Conservation (phyloP, 306 rosid species). For the Quercus parvula region DNA sequence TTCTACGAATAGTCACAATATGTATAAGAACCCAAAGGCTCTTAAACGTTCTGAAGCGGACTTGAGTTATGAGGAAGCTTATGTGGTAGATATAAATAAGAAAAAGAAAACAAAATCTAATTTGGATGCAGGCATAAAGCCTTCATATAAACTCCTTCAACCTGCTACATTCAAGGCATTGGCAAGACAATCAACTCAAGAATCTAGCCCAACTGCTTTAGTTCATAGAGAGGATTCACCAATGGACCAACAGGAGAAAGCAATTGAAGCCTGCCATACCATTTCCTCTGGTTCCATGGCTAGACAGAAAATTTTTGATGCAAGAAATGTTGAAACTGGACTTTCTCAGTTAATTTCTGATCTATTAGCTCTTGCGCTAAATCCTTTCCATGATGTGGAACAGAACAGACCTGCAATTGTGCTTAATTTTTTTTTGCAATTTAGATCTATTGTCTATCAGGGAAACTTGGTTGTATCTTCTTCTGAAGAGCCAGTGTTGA, state of each 20-base stretch:
- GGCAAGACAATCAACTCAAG: neutral
- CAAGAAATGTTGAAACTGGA: neutral
- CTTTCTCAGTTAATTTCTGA: neutral
- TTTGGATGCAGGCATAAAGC: neutral
- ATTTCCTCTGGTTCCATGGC: neutral
- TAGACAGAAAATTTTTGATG: neutral
- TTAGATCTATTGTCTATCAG: neutral
- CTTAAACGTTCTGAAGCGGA: neutral
- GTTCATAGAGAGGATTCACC: neutral
- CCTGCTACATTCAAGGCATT: neutral
- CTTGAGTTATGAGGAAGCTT: neutral
- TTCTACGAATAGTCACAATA: neutral
- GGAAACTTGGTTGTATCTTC: neutral
- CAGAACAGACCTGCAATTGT: neutral
- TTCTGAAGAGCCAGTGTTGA: neutral
- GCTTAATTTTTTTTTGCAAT: neutral
- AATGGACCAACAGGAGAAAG: neutral
- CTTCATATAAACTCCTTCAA: neutral
- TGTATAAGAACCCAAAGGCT: neutral
- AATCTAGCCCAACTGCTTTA: neutral
- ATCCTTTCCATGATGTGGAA: slow-evolving; percentile 2
- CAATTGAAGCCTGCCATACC: neutral
- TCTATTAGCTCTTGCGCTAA: slow-evolving; percentile 8
- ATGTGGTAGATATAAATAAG: neutral
- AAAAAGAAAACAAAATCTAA: neutral